Percentiles rank a stretch among this genome's conserved stretches.
Evolutionary conservation across 78 protist genomes (phyloP).

Genomic region (Anaeramoeba flamelloides): DNA sequence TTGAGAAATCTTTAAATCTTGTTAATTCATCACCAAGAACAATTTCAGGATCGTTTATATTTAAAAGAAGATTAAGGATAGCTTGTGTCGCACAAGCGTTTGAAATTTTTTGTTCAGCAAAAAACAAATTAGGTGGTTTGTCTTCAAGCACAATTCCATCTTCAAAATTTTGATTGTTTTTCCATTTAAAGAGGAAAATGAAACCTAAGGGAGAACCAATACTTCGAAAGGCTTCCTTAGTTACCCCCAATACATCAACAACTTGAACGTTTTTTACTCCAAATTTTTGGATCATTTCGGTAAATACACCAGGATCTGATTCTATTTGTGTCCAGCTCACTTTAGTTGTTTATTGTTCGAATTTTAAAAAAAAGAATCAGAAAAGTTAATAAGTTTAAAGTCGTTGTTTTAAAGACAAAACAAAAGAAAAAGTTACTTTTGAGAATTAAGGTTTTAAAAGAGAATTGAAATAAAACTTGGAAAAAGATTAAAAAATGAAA

Average conservation of each 20-base stretch:
- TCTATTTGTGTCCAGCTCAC: too few relatives aligned
- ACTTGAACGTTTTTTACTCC: constrained; percentile 78
- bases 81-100: constrained; percentile 98
- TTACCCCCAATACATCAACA: constrained; percentile 68
- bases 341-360: too few relatives aligned
- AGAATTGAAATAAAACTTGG: too few relatives aligned
- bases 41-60: constrained; percentile 36
- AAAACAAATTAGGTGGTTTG: constrained; percentile 11
- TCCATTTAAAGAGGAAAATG: constrained; percentile 78
- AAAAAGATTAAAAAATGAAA: too few relatives aligned
- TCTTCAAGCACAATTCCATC: constrained; percentile 9
- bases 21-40: constrained; percentile 59
- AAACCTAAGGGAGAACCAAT: too few relatives aligned
- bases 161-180: constrained; percentile 12
- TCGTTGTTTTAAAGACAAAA: too few relatives aligned
- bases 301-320: constrained; percentile 90
- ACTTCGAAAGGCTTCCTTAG: constrained; percentile 39
- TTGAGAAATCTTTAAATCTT: constrained; percentile 46
- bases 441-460: too few relatives aligned
- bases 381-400: too few relatives aligned
- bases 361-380: too few relatives aligned
- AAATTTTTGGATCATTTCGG: constrained; percentile 61
- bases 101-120: constrained; percentile 42
- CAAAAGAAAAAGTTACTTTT: too few relatives aligned
- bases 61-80: constrained; percentile 69